phyloP scores from a whole-genome alignment of 2,329 filamentous ascomycete species.

The Neodidymelliopsis sp. region DNA sequence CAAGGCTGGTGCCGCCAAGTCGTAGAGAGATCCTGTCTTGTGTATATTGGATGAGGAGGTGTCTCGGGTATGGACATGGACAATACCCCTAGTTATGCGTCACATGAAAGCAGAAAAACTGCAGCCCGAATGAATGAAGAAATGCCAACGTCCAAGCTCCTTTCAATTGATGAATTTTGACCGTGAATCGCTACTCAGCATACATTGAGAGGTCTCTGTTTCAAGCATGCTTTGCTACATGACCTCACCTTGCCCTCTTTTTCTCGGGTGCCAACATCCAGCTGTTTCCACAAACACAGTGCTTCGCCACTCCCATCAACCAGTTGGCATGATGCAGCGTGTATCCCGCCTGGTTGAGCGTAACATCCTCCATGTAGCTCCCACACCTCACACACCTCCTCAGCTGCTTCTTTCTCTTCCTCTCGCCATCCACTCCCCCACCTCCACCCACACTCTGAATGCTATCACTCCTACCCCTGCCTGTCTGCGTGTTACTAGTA shows the following conservation, averaged over 20 bases:
- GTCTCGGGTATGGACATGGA: slow-evolving; percentile 11
- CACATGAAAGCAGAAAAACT: slow-evolving; percentile 26
- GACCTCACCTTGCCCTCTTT: slow-evolving; percentile 17
- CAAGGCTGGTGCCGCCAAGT: slow-evolving; percentile 86
- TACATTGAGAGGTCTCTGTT: not conserved
- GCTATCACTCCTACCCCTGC: slow-evolving; percentile 33
- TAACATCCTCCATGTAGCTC: slow-evolving; percentile 56
- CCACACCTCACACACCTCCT: slow-evolving; percentile 56
- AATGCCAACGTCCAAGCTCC: slow-evolving; percentile 5
- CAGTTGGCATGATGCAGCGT: slow-evolving; percentile 40
- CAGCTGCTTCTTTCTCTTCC: slow-evolving; percentile 25
- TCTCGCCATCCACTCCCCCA: slow-evolving; percentile 6
- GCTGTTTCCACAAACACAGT: slow-evolving; percentile 49
- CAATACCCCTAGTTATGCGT: slow-evolving; percentile 23
- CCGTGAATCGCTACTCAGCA: not conserved
- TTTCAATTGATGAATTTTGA: not conserved
- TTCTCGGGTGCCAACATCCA: slow-evolving; percentile 47
- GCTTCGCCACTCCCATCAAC: slow-evolving; percentile 49
- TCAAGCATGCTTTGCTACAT: too few relatives aligned
- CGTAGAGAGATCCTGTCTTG: slow-evolving; percentile 49
- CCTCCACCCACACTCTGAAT: slow-evolving; percentile 18
- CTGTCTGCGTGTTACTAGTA: slow-evolving; percentile 7
- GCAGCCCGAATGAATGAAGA: slow-evolving; percentile 32
- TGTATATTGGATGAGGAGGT: slow-evolving; percentile 1
- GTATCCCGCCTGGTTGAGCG: slow-evolving; percentile 41